Conservation (phyloP, 176 grass and related monocot species). For the Hyparrhenia diplandra region DNA sequence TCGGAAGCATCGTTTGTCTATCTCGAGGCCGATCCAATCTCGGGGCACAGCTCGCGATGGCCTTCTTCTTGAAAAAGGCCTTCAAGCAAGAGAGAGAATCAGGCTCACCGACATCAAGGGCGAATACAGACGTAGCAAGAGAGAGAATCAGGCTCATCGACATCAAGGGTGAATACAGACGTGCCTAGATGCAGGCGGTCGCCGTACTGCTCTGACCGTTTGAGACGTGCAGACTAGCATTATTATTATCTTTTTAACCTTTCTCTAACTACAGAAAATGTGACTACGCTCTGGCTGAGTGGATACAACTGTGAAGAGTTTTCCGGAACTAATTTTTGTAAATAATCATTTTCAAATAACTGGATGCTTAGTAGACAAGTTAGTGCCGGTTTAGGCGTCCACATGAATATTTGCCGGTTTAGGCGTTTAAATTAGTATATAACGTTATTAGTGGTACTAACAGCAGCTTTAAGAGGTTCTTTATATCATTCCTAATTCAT, state of each 20-base stretch:
- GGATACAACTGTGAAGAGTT: neutral
- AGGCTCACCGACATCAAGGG: neutral
- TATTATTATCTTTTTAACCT: neutral
- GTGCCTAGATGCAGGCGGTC: neutral
- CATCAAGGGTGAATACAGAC: constrained; percentile 7
- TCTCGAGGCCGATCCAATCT: constrained; percentile 65
- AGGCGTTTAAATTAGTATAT: too few relatives aligned
- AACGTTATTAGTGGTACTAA: too few relatives aligned
- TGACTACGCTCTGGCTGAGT: neutral
- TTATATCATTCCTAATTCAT: too few relatives aligned
- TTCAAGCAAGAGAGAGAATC: constrained; percentile 31
- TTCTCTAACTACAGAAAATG: neutral
- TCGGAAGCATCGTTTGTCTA: constrained; percentile 71
- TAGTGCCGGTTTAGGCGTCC: too few relatives aligned
- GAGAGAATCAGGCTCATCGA: too few relatives aligned
- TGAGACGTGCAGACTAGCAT: neutral
- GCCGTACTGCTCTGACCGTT: neutral
- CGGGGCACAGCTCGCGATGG: constrained; percentile 71
- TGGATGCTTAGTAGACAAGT: too few relatives aligned
- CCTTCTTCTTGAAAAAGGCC: constrained; percentile 76
- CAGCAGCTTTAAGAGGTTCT: too few relatives aligned
- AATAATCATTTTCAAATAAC: neutral
- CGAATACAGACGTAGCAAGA: neutral
- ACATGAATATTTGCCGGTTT: too few relatives aligned
- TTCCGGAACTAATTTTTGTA: neutral